phyloP scores from a whole-genome alignment of 2,329 filamentous ascomycete species.

The Pseudocercospora fijiensis region DNA sequence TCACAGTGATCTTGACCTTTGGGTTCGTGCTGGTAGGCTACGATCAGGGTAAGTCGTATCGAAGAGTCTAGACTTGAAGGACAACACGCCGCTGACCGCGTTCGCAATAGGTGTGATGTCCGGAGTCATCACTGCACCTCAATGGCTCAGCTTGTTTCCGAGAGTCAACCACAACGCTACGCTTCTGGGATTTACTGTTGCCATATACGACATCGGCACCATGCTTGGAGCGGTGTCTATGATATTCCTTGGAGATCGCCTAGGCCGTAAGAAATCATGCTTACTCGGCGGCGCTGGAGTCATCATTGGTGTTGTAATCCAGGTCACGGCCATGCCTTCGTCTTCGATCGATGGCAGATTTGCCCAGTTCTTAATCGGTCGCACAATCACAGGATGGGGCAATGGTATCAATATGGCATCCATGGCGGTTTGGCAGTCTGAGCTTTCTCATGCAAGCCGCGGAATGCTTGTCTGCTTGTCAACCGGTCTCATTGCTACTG shows the following conservation, averaged over 20 bases:
- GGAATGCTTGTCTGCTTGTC: constrained; percentile 8
- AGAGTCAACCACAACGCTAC: constrained; percentile 5
- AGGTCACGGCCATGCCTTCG: constrained; percentile 6
- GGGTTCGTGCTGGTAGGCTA: constrained; percentile 9
- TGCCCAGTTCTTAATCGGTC: constrained; percentile 3
- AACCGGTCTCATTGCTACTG: constrained; percentile 7
- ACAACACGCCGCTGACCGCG: neutral
- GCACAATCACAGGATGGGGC: constrained; percentile 5
- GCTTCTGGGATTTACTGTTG: constrained; percentile 4
- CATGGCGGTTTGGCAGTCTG: constrained; percentile 8
- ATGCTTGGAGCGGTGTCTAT: constrained; percentile 7
- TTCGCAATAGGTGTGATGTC: constrained; percentile 5
- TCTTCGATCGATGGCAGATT: constrained; percentile 7
- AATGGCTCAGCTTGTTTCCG: constrained; percentile 3
- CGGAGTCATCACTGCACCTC: constrained; percentile 4
- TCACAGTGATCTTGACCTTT: constrained; percentile 8
- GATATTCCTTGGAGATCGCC: constrained; percentile 3
- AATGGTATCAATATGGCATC: constrained; percentile 11
- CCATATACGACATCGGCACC: constrained; percentile 7
- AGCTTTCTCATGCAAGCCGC: constrained; percentile 9
- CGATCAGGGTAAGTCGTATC: neutral
- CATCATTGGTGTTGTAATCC: constrained; percentile 6
- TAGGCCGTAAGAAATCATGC: constrained; percentile 5
- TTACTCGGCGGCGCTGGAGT: constrained; percentile 1
- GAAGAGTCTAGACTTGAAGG: neutral